Conservation (phyloP, 2,329 filamentous ascomycete genomes). For the Lachnellula suecica region DNA sequence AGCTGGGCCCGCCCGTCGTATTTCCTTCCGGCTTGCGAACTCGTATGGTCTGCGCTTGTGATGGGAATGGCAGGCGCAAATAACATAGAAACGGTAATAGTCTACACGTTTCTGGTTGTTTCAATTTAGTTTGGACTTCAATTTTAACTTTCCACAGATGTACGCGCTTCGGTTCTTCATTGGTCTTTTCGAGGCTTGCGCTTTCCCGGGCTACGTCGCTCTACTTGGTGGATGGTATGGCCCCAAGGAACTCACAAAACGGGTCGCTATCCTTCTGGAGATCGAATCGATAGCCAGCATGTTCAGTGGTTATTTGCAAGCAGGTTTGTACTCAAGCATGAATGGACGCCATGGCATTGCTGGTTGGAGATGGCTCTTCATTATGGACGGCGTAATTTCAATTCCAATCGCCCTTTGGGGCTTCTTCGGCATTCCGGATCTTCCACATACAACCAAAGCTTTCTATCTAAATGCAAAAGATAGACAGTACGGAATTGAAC, state of each 20-base stretch:
- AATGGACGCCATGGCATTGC: conserved; percentile 18
- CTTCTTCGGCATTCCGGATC: conserved; percentile 20
- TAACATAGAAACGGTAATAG: conserved; percentile 19
- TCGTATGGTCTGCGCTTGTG: conserved; percentile 28
- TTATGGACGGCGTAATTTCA: conserved; percentile 36
- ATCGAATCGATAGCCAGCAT: not conserved
- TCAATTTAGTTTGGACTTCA: too few species aligned
- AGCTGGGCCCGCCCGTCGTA: conserved; percentile 37
- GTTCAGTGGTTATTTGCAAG: conserved; percentile 32
- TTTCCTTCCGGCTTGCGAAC: conserved; percentile 40
- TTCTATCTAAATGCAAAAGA: conserved; percentile 50
- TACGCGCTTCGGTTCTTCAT: conserved; percentile 38
- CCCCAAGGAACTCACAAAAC: conserved; percentile 3
- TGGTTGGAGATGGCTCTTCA: conserved; percentile 27
- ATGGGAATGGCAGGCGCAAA: conserved; percentile 36
- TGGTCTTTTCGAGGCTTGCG: conserved; percentile 22
- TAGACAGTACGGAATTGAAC: conserved; percentile 37
- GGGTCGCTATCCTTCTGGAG: conserved; percentile 1
- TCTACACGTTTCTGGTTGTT: too few species aligned
- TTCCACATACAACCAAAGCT: conserved; percentile 15
- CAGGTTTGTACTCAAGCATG: conserved; percentile 21
- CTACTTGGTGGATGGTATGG: conserved; percentile 6
- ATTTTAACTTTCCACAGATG: not conserved
- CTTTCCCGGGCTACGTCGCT: conserved; percentile 3
- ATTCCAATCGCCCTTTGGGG: conserved; percentile 26